Evolutionary conservation across 768 basidiomycete species (phyloP).

Genomic region (Tricholomella constricta): DNA sequence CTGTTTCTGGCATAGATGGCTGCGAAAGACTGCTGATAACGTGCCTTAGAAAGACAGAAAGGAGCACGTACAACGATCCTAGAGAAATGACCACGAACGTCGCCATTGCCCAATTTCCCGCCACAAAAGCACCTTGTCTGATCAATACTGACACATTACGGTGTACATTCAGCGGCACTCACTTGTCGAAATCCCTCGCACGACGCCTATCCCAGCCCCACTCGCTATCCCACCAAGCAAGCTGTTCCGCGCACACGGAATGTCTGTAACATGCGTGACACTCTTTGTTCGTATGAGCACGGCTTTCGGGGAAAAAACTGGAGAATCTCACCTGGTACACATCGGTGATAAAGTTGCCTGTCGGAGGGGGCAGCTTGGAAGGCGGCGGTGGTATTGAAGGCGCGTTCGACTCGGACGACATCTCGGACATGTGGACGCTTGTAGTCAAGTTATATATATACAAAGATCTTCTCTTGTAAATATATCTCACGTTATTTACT

Average conservation of each 20-base stretch:
- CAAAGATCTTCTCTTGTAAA: too few relatives aligned
- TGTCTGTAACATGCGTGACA: constrained; percentile 60
- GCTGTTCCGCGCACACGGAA: constrained; percentile 79
- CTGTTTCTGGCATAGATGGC: constrained; percentile 66
- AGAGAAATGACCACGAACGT: constrained; percentile 70
- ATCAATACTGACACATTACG: neutral
- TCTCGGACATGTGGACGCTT: neutral
- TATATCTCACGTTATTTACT: too few relatives aligned
- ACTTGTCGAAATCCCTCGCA: constrained; percentile 70
- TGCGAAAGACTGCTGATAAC: constrained; percentile 32
- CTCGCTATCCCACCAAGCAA: constrained; percentile 79
- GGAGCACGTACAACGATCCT: constrained; percentile 62
- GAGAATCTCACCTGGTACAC: constrained; percentile 30
- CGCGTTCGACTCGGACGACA: constrained; percentile 1
- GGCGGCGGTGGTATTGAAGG: constrained; percentile 30
- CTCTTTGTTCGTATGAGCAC: constrained; percentile 38
- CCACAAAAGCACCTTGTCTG: constrained; percentile 57
- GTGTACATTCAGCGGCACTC: constrained; percentile 25
- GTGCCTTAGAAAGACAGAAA: neutral
- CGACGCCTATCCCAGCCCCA: constrained; percentile 74
- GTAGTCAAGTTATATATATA: too few relatives aligned
- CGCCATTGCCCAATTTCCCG: constrained; percentile 79
- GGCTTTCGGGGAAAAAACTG: neutral
- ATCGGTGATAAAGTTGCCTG: constrained; percentile 39
- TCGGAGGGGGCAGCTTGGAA: constrained; percentile 37